Conservation (phyloP, 164 flowering plant genomes). For the Vitis labrusca region DNA sequence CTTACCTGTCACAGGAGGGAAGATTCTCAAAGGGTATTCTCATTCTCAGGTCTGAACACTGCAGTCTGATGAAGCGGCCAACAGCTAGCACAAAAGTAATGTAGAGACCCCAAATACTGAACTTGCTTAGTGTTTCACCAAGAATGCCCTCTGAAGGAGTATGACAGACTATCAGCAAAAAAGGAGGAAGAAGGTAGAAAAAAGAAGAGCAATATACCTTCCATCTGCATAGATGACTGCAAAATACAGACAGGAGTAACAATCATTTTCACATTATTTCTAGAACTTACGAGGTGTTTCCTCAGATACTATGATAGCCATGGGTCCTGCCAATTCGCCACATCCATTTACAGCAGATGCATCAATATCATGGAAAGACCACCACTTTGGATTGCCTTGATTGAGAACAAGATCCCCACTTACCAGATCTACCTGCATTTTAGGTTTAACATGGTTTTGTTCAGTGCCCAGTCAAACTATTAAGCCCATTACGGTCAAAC, state of each 20-base stretch:
- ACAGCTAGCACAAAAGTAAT: conserved; percentile 88
- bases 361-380: conserved; percentile 72
- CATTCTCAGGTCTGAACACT: conserved; percentile 81
- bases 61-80: conserved; percentile 83
- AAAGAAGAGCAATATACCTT: too few species aligned
- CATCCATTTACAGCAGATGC: conserved; percentile 45
- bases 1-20: conserved; percentile 85
- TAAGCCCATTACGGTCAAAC: too few species aligned
- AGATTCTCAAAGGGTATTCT: conserved; percentile 87
- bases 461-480: too few species aligned
- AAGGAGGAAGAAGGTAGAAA: too few species aligned
- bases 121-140: conserved; percentile 92
- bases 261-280: not conserved
- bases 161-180: not conserved
- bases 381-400: conserved; percentile 60
- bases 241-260: not conserved
- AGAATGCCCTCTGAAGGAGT: conserved; percentile 71
- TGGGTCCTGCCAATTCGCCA: conserved; percentile 65
- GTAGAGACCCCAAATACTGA: conserved; percentile 90
- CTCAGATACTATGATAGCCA: conserved; percentile 77
- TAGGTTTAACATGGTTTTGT: too few species aligned
- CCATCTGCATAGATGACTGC: not conserved
- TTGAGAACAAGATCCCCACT: conserved; percentile 63
- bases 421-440: conserved; percentile 45
- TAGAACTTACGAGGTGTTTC: conserved; percentile 84